Evolutionary conservation across 2,329 filamentous ascomycete species (phyloP).

Genomic region (Myotisia sp.): DNA sequence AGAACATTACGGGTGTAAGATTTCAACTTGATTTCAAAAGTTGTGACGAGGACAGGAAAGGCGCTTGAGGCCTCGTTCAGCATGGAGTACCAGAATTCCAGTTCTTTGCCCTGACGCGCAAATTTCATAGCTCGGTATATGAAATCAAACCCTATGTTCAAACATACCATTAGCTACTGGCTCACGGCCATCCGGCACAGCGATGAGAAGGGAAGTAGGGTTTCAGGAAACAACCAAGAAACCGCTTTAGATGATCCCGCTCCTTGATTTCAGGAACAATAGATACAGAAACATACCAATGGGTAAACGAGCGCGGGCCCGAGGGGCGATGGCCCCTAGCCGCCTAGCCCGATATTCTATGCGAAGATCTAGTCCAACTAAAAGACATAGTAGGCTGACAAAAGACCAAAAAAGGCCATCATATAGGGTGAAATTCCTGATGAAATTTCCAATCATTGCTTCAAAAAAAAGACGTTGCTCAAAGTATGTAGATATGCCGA

Average conservation of each 20-base stretch:
- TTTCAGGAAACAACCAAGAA: neutral
- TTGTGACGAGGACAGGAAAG: conserved; percentile 43
- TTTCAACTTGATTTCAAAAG: conserved; percentile 40
- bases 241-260: neutral
- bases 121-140: conserved; percentile 43
- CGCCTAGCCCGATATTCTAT: conserved; percentile 16
- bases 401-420: conserved; percentile 3
- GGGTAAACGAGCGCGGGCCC: conserved; percentile 22
- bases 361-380: neutral
- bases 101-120: conserved; percentile 40
- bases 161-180: too few species aligned
- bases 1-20: conserved; percentile 45
- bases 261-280: neutral
- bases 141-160: conserved; percentile 48
- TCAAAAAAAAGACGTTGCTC: too few species aligned
- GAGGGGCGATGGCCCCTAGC: conserved; percentile 25
- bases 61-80: conserved; percentile 31
- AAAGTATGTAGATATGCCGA: too few species aligned
- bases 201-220: too few species aligned
- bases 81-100: conserved; percentile 46
- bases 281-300: conserved; percentile 18
- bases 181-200: too few species aligned
- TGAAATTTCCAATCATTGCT: conserved; percentile 10
- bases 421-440: conserved; percentile 1
- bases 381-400: neutral